phyloP scores from a whole-genome alignment of 2,329 filamentous ascomycete species.

The Exophiala bonariae region DNA sequence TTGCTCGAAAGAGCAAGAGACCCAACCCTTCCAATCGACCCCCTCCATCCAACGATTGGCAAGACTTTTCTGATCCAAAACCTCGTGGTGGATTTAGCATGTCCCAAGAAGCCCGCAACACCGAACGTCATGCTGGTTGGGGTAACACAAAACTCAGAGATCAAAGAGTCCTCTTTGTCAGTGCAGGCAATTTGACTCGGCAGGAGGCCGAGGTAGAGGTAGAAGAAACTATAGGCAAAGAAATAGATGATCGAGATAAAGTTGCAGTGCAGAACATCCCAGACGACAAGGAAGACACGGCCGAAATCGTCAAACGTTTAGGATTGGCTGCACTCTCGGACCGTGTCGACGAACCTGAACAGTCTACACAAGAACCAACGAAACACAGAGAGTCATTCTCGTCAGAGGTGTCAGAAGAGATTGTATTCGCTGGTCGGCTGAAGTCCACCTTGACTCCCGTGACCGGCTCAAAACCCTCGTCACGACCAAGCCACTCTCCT shows the following conservation, averaged over 20 bases:
- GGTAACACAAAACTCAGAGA: slow-evolving; percentile 55
- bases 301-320: too few species aligned
- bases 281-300: too few species aligned
- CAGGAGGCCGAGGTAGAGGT: slow-evolving; percentile 25
- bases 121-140: slow-evolving; percentile 51
- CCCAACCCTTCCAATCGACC: slow-evolving; percentile 8
- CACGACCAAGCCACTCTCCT: not conserved
- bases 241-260: slow-evolving; percentile 5
- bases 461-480: not conserved
- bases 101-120: slow-evolving; percentile 60
- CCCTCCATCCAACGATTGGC: slow-evolving; percentile 16
- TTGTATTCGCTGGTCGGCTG: slow-evolving; percentile 22
- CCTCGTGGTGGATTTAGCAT: slow-evolving; percentile 42
- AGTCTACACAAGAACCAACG: not conserved
- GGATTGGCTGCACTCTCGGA: too few species aligned
- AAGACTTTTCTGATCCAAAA: slow-evolving; percentile 19
- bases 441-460: slow-evolving; percentile 3
- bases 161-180: slow-evolving; percentile 60
- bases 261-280: not conserved
- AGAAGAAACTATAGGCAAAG: not conserved
- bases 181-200: slow-evolving; percentile 52
- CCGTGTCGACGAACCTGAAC: not conserved
- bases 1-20: too few species aligned
- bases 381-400: slow-evolving; percentile 15
- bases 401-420: slow-evolving; percentile 26